Percentiles rank a stretch among this genome's conserved stretches.
Evolutionary conservation across 805 yeast species (phyloP).

Genomic region (Suhomyces kilbournensis): DNA sequence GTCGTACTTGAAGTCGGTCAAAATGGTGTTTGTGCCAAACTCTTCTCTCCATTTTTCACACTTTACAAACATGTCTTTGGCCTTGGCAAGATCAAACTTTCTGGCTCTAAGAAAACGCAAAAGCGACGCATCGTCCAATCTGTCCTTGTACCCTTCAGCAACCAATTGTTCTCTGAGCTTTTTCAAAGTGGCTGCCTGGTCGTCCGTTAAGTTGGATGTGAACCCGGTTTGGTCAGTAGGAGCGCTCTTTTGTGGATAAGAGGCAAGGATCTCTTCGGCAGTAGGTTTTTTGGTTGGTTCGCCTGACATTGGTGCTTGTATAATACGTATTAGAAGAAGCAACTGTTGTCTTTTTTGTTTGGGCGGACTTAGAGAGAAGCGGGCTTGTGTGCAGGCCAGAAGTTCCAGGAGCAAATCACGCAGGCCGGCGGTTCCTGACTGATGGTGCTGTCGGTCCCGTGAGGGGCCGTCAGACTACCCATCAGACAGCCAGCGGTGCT

Average conservation of each 20-base stretch:
- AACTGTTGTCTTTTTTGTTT: not conserved
- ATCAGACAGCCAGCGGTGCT: not conserved
- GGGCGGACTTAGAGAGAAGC: not conserved
- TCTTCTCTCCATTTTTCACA: slow-evolving; percentile 93
- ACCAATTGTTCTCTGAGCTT: slow-evolving; percentile 56
- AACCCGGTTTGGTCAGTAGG: slow-evolving; percentile 65
- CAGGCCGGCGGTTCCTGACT: not conserved
- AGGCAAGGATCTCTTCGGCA: slow-evolving; percentile 39
- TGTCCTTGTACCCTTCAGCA: slow-evolving; percentile 65
- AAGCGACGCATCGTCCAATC: slow-evolving; percentile 84
- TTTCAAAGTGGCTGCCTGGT: slow-evolving; percentile 59
- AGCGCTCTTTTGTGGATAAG: slow-evolving; percentile 73
- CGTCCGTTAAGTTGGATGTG: slow-evolving; percentile 73
- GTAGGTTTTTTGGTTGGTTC: not conserved
- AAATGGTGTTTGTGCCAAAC: slow-evolving; percentile 81
- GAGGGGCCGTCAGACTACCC: not conserved
- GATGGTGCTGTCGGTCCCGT: not conserved
- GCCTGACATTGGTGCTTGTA: not conserved
- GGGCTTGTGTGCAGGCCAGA: not conserved
- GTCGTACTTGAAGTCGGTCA: slow-evolving; percentile 84
- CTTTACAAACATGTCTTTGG: slow-evolving; percentile 76
- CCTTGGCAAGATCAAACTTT: slow-evolving; percentile 79
- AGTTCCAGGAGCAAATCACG: not conserved
- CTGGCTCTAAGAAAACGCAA: slow-evolving; percentile 91
- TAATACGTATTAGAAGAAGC: not conserved